Evolutionary conservation across 164 flowering plant species (phyloP).

Genomic region (Umbellularia californica): DNA sequence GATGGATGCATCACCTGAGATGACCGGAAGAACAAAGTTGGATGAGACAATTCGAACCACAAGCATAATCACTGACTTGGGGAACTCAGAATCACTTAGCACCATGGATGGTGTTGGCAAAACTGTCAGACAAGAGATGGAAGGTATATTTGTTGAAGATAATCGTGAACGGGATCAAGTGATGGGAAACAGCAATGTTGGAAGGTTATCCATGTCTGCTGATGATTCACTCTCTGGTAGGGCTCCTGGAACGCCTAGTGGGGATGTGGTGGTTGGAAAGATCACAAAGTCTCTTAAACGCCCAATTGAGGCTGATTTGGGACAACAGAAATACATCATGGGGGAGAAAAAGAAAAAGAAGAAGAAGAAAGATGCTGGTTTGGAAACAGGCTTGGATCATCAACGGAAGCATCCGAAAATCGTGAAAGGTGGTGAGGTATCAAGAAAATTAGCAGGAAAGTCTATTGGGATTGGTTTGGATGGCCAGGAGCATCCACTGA

Average conservation of each 20-base stretch:
- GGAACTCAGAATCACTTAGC: background rate
- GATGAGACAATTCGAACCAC: background rate
- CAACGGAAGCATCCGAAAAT: constrained; percentile 26
- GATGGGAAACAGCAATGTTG: constrained; percentile 11
- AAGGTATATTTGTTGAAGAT: background rate
- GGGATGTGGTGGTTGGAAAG: constrained; percentile 23
- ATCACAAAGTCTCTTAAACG: constrained; percentile 45
- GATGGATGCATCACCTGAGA: constrained; percentile 1
- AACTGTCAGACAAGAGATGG: background rate
- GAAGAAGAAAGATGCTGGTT: constrained; percentile 33
- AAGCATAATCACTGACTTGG: background rate
- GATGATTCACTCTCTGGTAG: background rate
- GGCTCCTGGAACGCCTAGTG: constrained; percentile 6
- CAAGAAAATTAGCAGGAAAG: constrained; percentile 26
- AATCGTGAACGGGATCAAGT: constrained; percentile 8
- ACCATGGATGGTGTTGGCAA: background rate
- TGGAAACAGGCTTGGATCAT: constrained; percentile 21
- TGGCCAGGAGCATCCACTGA: constrained; percentile 19
- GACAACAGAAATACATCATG: constrained; percentile 23
- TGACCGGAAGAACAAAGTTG: constrained; percentile 5
- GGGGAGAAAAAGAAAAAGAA: constrained; percentile 51
- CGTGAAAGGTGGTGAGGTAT: constrained; percentile 22
- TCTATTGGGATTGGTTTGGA: constrained; percentile 20
- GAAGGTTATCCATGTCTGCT: background rate
- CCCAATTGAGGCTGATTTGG: constrained; percentile 25